Percentiles rank a stretch among this genome's conserved stretches.
phyloP scores from a whole-genome alignment of 768 basidiomycete species.

The Kwoniella bestiolae region DNA sequence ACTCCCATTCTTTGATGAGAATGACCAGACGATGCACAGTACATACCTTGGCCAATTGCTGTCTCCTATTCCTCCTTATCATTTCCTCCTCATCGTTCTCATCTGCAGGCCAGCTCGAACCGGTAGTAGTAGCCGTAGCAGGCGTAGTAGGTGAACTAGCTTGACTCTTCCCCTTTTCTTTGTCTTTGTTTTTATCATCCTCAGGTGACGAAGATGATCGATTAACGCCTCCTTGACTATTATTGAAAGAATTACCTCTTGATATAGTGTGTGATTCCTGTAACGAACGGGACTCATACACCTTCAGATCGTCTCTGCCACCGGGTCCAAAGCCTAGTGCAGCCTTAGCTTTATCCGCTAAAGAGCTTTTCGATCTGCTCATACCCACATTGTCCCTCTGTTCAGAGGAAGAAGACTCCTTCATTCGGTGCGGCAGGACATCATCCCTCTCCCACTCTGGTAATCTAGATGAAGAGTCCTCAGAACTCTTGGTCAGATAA shows the following conservation, averaged over 20 bases:
- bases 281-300: slow-evolving; percentile 1
- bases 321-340: slow-evolving; percentile 8
- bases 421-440: slow-evolving; percentile 19
- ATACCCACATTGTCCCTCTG: background rate
- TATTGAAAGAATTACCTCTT: slow-evolving; percentile 10
- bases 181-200: background rate
- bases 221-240: background rate
- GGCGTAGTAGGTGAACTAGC: slow-evolving; percentile 13
- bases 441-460: slow-evolving; percentile 36
- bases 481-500: slow-evolving; percentile 14
- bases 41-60: slow-evolving; percentile 41
- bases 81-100: slow-evolving; percentile 15
- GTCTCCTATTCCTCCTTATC: slow-evolving; percentile 21
- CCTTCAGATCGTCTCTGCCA: slow-evolving; percentile 4
- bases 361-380: background rate
- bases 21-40: background rate
- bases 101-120: background rate
- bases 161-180: slow-evolving; percentile 2
- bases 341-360: slow-evolving; percentile 18
- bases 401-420: background rate
- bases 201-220: background rate
- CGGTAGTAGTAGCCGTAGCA: slow-evolving; percentile 7
- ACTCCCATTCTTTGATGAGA: background rate
- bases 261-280: slow-evolving; percentile 9
- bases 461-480: slow-evolving; percentile 1